Conservation (phyloP, 306 rosid genomes). For the Cucurbita pepo region DNA sequence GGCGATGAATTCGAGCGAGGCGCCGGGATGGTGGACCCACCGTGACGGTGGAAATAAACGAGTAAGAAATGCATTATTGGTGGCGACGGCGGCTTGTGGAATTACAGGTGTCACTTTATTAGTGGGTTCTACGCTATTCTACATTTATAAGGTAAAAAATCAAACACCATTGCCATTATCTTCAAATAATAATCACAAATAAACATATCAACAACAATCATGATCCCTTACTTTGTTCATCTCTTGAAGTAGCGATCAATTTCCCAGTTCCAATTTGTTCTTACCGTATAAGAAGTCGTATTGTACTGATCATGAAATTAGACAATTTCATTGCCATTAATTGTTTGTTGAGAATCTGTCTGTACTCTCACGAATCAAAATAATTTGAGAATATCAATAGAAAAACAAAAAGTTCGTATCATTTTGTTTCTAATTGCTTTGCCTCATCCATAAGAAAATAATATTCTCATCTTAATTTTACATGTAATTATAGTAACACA, state of each 20-base stretch:
- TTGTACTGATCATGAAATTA: neutral
- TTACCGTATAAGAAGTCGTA: neutral
- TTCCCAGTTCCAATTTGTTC: neutral
- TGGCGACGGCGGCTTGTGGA: slow-evolving; percentile 60
- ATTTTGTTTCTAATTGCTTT: too few relatives aligned
- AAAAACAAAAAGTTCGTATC: neutral
- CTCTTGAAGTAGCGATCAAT: neutral
- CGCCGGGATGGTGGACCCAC: slow-evolving; percentile 30
- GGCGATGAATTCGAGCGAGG: slow-evolving; percentile 27
- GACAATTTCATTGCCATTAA: neutral
- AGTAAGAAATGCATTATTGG: slow-evolving; percentile 25
- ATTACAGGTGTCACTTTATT: slow-evolving; percentile 57
- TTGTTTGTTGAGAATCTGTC: neutral
- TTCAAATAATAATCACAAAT: slow-evolving; percentile 4
- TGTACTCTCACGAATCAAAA: neutral
- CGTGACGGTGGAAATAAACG: slow-evolving; percentile 4
- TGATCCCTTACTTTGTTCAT: neutral
- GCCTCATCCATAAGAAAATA: neutral
- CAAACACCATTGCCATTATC: neutral
- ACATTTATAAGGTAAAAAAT: slow-evolving; percentile 23
- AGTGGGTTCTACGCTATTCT: slow-evolving; percentile 40
- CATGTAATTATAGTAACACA: neutral
- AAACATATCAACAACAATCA: neutral
- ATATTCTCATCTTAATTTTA: neutral
- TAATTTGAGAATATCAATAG: neutral